These are phyloP conservation scores for Fusarium concolor DNA, from an alignment of 2,329 filamentous ascomycete genomes.

Conservation along the genomic window DNA sequence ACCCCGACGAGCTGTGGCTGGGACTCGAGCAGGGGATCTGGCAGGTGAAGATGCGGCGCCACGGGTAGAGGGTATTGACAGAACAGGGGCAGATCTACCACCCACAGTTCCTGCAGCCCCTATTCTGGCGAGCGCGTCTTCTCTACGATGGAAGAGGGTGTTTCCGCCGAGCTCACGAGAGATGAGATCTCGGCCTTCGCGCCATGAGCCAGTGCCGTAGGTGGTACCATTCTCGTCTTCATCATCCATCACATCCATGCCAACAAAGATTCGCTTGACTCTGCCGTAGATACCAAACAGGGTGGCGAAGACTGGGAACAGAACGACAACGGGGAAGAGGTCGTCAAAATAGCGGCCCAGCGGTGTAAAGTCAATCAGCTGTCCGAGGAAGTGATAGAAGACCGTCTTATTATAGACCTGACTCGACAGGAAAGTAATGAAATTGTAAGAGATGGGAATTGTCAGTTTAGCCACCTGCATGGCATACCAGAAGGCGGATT, in stretches of 20 bases:
- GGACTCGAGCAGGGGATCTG: slow-evolving; percentile 57
- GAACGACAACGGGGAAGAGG: slow-evolving; percentile 87
- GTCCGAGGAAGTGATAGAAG: slow-evolving; percentile 89
- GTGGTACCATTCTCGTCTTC: slow-evolving; percentile 72
- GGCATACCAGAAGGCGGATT: slow-evolving; percentile 96
- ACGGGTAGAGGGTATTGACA: slow-evolving; percentile 60
- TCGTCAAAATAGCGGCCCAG: slow-evolving; percentile 87
- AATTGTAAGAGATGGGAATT: slow-evolving; percentile 95
- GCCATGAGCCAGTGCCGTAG: slow-evolving; percentile 86
- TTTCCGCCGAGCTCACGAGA: slow-evolving; percentile 82
- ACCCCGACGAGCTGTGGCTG: slow-evolving; percentile 44
- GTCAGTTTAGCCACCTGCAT: slow-evolving; percentile 92
- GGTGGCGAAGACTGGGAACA: slow-evolving; percentile 86
- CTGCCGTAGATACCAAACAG: slow-evolving; percentile 91
- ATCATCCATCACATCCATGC: slow-evolving; percentile 78
- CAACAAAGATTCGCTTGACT: slow-evolving; percentile 83
- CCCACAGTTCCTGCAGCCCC: slow-evolving; percentile 43
- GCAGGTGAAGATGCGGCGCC: slow-evolving; percentile 51
- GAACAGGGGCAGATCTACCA: slow-evolving; percentile 57
- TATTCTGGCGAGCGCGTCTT: slow-evolving; percentile 55
- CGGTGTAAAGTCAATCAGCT: slow-evolving; percentile 83
- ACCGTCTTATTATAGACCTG: slow-evolving; percentile 79
- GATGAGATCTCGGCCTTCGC: slow-evolving; percentile 90
- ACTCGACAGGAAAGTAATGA: slow-evolving; percentile 85
- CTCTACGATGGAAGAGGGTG: slow-evolving; percentile 63